Conservation (phyloP, 345 rosid species). For the Physaria fendleri region DNA sequence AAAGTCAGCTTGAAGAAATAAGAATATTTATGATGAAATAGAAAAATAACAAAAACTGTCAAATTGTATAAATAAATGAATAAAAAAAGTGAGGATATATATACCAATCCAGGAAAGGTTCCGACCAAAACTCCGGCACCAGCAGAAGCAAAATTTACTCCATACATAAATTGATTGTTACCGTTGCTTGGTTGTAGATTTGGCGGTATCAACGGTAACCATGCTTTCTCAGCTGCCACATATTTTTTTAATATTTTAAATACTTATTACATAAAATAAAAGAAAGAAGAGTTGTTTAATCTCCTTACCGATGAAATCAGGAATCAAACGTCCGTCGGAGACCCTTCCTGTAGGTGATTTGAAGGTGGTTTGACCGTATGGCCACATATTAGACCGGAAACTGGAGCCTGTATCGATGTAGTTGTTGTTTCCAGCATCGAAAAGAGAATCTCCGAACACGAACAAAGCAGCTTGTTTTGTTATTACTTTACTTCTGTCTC, state of each 20-base stretch:
- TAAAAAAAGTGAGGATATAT: not conserved
- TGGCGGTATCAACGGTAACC: slow-evolving; percentile 42
- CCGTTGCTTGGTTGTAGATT: slow-evolving; percentile 36
- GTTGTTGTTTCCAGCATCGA: slow-evolving; percentile 47
- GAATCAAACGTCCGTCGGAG: slow-evolving; percentile 37
- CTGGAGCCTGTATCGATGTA: slow-evolving; percentile 21
- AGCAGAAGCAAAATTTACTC: slow-evolving; percentile 44
- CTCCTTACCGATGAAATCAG: slow-evolving; percentile 36
- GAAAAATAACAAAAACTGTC: not conserved
- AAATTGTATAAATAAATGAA: no score
- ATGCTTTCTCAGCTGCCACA: slow-evolving; percentile 36
- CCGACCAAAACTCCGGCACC: slow-evolving; percentile 47
- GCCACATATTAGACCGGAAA: slow-evolving; percentile 22
- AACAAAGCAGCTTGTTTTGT: slow-evolving; percentile 32
- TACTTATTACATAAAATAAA: not conserved
- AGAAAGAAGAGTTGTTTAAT: not conserved
- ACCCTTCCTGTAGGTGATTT: slow-evolving; percentile 36
- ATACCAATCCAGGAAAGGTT: slow-evolving; percentile 26
- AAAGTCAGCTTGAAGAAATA: not conserved
- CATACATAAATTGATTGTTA: slow-evolving; percentile 21
- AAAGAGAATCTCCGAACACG: slow-evolving; percentile 44
- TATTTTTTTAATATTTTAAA: no score
- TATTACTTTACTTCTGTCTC: not conserved
- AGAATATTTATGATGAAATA: not conserved
- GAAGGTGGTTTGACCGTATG: slow-evolving; percentile 40